Conservation (phyloP, 164 flowering plant genomes). For the Santalum album region DNA sequence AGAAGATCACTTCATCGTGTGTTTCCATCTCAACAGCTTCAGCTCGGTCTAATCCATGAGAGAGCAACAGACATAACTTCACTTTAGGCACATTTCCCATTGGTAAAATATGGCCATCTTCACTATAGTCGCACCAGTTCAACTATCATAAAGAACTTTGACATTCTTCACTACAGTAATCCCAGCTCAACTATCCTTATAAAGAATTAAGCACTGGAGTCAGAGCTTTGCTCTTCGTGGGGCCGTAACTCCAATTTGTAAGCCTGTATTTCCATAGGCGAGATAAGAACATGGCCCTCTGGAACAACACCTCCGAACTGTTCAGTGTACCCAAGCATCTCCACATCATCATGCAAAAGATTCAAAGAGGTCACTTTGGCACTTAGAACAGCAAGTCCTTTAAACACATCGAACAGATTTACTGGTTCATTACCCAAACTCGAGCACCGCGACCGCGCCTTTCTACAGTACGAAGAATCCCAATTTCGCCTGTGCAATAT, state of each 20-base stretch:
- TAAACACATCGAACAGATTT: constrained; percentile 63
- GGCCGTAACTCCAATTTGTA: constrained; percentile 61
- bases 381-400: constrained; percentile 51
- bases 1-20: too few relatives aligned
- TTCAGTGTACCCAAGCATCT: constrained; percentile 66
- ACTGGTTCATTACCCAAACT: constrained; percentile 55
- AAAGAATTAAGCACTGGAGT: too few relatives aligned
- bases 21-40: neutral
- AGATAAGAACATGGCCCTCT: constrained; percentile 60
- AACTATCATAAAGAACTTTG: too few relatives aligned
- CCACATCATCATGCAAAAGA: constrained; percentile 78
- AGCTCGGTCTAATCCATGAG: neutral
- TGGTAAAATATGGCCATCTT: neutral
- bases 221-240: neutral
- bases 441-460: constrained; percentile 47
- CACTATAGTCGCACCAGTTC: too few relatives aligned
- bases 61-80: neutral
- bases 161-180: too few relatives aligned
- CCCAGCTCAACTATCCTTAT: too few relatives aligned
- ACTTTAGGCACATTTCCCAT: neutral
- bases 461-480: constrained; percentile 74
- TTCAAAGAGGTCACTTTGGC: constrained; percentile 77
- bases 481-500: constrained; percentile 62
- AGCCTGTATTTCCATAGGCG: constrained; percentile 96
- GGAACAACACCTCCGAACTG: constrained; percentile 47